Percentiles rank a stretch among this genome's conserved stretches.
These are phyloP conservation scores for Gyromitra esculenta DNA, from an alignment of 2,329 filamentous ascomycete genomes.

Conservation along the genomic window DNA sequence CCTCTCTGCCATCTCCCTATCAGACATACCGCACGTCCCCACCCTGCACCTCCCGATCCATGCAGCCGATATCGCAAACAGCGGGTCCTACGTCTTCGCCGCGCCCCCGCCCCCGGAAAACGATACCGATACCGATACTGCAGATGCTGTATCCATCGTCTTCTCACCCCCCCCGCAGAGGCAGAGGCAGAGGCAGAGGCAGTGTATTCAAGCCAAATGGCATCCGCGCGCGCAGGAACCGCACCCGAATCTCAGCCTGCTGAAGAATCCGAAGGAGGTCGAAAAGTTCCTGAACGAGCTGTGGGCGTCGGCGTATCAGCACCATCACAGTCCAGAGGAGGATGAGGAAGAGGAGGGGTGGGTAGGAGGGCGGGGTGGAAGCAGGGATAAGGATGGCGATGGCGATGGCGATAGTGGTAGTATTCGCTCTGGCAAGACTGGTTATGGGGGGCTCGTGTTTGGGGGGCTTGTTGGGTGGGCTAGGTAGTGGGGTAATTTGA, in stretches of 20 bases:
- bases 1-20: neutral
- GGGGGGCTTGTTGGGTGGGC: neutral
- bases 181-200: neutral
- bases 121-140: too few relatives aligned
- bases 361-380: too few relatives aligned
- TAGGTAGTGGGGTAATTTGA: neutral
- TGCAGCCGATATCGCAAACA: slow-evolving; percentile 8
- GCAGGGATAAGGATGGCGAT: neutral
- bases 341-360: neutral
- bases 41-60: slow-evolving; percentile 3
- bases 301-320: neutral
- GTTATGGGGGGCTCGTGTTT: neutral
- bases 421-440: neutral
- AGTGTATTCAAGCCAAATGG: neutral
- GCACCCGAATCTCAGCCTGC: neutral
- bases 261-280: neutral
- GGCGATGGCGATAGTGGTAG: neutral
- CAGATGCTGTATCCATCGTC: neutral
- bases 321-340: neutral
- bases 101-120: neutral
- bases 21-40: neutral
- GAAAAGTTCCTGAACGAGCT: neutral
- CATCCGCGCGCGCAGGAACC: neutral
- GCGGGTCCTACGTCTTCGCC: neutral
- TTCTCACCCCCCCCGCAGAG: too few relatives aligned